Percentiles rank a stretch among this genome's conserved stretches.
Evolutionary conservation across 2,329 filamentous ascomycete species (phyloP).

Genomic region (Aquanectria penicillioides): DNA sequence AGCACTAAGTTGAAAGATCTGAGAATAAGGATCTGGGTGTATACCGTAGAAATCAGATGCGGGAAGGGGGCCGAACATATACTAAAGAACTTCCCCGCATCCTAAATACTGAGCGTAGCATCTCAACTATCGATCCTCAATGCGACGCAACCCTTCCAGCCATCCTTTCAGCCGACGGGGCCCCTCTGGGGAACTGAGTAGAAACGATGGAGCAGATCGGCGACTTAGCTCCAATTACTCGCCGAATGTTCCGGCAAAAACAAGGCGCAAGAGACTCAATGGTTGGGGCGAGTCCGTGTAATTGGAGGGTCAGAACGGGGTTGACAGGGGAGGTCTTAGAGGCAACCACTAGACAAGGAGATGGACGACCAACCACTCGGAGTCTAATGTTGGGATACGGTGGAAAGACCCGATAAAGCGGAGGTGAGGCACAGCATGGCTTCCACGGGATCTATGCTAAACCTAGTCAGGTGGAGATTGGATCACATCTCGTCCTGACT

Average conservation of each 20-base stretch:
- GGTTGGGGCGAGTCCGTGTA: no score
- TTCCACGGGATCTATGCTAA: neutral
- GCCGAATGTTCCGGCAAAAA: neutral
- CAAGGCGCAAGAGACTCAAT: no score
- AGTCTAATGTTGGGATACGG: no score
- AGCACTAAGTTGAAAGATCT: neutral
- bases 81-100: slow-evolving; percentile 7
- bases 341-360: no score
- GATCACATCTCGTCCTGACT: neutral
- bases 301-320: no score
- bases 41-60: neutral
- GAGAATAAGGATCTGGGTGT: neutral
- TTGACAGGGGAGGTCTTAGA: no score
- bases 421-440: neutral
- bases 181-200: neutral
- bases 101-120: neutral
- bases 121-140: slow-evolving; percentile 3
- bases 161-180: slow-evolving; percentile 18
- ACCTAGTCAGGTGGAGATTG: neutral
- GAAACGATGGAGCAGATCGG: neutral
- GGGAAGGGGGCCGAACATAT: slow-evolving; percentile 19
- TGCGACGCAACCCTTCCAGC: neutral
- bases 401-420: neutral
- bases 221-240: neutral
- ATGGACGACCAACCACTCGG: no score